Evolutionary conservation across 2,329 filamentous ascomycete genomes (phyloP), one percentile per base, ranked within the genome.

Genomic region (Aspergillus thermomutatus): DNA sequence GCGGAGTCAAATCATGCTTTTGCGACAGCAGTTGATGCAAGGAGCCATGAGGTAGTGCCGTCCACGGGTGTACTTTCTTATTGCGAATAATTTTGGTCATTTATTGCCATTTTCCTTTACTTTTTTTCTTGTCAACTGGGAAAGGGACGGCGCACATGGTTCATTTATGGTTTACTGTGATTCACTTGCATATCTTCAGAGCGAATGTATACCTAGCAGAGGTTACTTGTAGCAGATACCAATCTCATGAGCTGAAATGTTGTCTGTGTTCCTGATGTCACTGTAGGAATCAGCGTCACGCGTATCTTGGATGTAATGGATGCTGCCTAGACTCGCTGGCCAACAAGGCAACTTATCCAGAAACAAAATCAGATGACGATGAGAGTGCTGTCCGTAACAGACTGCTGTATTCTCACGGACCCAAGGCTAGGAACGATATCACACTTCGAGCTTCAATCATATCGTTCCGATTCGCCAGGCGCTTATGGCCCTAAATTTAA

Each of bases 1-100:
- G 68, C 82, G 89, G 53, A 83, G 84, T 59, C 91, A 97, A 73
- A 88, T 97, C 54, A 83, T 96, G 78, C 81, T 87, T 40, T 78
- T 97, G 55, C 82, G 91, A 54, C 86, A 88, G 62, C 82, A 83
- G 54, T 81, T 90, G 65, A 79, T 79, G 67, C 72, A 74, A 54
- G 64, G 72, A 40, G 72, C 64, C 17, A 71, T 75, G 71, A 68
- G 72, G 53, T 75, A 64, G 58, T 53, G 25, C 49, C 37, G 45
- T 43, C 31, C 25, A 49, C n/a, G 10, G 27, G 34, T 11, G 9
- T n/a, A 50, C 25, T 23, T 49, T 34, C 47, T 49, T 34, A n/a
- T 41, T 51, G 11, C 49, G 10, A 31, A 34, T 41, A 9, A 21
- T 41, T 5, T n/a, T 19, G 31, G 49, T 26, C 49, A 46, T 43